phyloP scores from a whole-genome alignment of 306 rosid genomes.

The Malus fusca region DNA sequence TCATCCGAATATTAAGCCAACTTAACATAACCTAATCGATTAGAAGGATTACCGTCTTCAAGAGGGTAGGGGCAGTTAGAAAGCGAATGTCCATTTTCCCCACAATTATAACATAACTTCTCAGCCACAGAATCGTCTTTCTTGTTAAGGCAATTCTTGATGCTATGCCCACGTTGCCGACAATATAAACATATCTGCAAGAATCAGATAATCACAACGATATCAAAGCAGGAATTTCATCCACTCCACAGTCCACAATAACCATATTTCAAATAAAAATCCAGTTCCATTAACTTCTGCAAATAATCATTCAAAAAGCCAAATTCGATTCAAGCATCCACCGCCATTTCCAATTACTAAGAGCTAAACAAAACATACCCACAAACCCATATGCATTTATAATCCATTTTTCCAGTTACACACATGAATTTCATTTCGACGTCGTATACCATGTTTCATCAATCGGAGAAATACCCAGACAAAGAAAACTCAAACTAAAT shows the following conservation, averaged over 20 bases:
- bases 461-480: not conserved
- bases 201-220: constrained; percentile 5
- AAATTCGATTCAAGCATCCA: not conserved
- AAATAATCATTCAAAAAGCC: not conserved
- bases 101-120: constrained; percentile 81
- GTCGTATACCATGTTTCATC: not conserved
- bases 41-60: constrained; percentile 45
- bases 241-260: not conserved
- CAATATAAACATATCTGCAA: constrained; percentile 84
- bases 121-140: constrained; percentile 28
- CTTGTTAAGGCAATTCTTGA: constrained; percentile 68
- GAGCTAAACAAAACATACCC: not conserved
- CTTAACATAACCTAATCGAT: not conserved
- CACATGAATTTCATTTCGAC: not conserved
- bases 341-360: not conserved
- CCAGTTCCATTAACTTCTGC: not conserved
- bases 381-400: not conserved
- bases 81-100: constrained; percentile 72
- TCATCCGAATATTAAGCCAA: not conserved
- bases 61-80: constrained; percentile 53
- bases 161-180: constrained; percentile 75
- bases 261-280: not conserved
- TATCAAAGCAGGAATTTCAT: not conserved
- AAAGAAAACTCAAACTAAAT: not conserved
- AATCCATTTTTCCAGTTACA: not conserved